These are phyloP conservation scores for Aureobasidium lini DNA, from an alignment of 2,329 filamentous ascomycete genomes.

Conservation along the genomic window DNA sequence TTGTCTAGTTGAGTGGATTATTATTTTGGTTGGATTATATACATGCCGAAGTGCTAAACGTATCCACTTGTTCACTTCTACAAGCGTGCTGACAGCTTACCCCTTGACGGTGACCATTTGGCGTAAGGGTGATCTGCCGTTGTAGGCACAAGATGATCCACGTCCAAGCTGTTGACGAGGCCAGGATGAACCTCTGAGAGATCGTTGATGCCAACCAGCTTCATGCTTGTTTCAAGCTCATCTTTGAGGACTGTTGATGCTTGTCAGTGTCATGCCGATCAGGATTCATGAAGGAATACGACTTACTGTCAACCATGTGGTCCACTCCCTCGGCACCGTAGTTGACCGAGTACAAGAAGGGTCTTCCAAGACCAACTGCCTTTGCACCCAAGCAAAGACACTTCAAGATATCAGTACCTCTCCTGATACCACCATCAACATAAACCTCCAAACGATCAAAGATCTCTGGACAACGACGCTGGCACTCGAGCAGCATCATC, in stretches of 20 bases:
- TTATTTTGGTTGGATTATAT: conserved; percentile 2
- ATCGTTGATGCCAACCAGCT: conserved; percentile 55
- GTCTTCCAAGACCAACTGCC: conserved; percentile 55
- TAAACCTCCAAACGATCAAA: conserved; percentile 55
- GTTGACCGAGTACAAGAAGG: conserved; percentile 52
- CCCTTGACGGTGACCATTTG: conserved; percentile 4
- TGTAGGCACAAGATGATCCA: conserved; percentile 43
- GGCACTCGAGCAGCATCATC: conserved; percentile 55
- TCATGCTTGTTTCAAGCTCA: conserved; percentile 58
- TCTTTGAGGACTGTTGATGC: conserved; percentile 35
- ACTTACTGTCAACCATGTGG: conserved; percentile 24
- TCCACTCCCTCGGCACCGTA: conserved; percentile 51
- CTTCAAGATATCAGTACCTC: conserved; percentile 62
- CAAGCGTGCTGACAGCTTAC: conserved; percentile 1
- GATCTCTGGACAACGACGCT: conserved; percentile 52
- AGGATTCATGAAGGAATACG: background rate
- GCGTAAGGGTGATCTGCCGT: conserved; percentile 15
- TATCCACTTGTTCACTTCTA: conserved; percentile 2
- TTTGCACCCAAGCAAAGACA: conserved; percentile 57
- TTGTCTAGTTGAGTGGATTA: conserved; percentile 7
- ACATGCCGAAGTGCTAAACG: conserved; percentile 1
- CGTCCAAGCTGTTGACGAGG: conserved; percentile 48
- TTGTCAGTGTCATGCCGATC: background rate
- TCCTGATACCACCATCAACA: conserved; percentile 57
- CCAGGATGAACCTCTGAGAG: conserved; percentile 55